phyloP scores from a whole-genome alignment of 164 flowering plant species.

The Umbellularia californica region DNA sequence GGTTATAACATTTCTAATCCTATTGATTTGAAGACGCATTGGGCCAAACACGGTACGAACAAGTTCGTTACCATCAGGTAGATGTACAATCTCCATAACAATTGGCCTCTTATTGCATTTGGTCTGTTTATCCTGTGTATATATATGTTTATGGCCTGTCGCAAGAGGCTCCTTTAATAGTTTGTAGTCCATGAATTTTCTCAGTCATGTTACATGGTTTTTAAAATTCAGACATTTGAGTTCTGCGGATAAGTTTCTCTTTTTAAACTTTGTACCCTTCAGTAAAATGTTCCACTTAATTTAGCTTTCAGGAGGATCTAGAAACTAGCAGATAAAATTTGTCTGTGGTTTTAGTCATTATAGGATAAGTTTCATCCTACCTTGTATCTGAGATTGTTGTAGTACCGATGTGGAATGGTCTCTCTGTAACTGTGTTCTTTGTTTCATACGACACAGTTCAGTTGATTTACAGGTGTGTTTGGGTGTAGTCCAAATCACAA shows the following conservation, averaged over 20 bases:
- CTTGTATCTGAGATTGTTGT: neutral
- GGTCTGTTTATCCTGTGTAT: slow-evolving; percentile 44
- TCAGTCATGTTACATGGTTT: slow-evolving; percentile 30
- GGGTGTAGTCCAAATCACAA: neutral
- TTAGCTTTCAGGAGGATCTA: slow-evolving; percentile 16
- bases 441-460: neutral
- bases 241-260: slow-evolving; percentile 23
- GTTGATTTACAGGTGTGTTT: neutral
- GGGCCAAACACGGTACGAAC: slow-evolving; percentile 97
- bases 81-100: slow-evolving; percentile 26
- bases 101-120: slow-evolving; percentile 25
- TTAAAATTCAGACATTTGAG: slow-evolving; percentile 25
- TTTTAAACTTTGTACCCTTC: slow-evolving; percentile 18
- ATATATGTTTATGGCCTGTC: slow-evolving; percentile 42
- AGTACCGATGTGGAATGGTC: neutral
- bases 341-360: neutral
- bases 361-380: slow-evolving; percentile 2
- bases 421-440: neutral
- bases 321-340: slow-evolving; percentile 21
- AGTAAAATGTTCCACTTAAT: slow-evolving; percentile 14
- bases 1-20: slow-evolving; percentile 67
- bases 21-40: slow-evolving; percentile 75
- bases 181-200: slow-evolving; percentile 27
- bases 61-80: slow-evolving; percentile 91
- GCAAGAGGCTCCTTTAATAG: slow-evolving; percentile 27